Conservation (phyloP, 768 basidiomycete genomes). For the Collybia sordida region DNA sequence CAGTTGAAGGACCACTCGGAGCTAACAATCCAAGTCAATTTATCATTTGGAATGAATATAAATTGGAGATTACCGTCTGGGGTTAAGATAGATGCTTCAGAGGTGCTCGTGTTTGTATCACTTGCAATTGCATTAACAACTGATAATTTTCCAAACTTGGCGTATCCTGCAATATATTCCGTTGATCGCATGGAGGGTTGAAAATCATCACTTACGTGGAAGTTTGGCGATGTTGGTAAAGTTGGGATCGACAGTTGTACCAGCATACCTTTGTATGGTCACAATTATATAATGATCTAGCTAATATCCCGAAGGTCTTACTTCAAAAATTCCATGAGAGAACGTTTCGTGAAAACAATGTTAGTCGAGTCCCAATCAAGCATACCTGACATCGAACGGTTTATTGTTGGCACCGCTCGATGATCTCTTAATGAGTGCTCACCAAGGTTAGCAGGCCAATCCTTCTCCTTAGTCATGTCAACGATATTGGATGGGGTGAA, state of each 20-base stretch:
- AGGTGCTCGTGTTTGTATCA: conserved; percentile 9
- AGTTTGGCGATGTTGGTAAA: conserved; percentile 73
- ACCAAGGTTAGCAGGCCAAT: conserved; percentile 74
- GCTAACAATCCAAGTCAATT: conserved; percentile 9
- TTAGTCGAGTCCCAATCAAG: conserved; percentile 78
- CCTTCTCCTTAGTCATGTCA: conserved; percentile 66
- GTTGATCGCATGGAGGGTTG: too few relatives aligned
- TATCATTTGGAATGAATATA: not conserved
- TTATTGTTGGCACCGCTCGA: not conserved
- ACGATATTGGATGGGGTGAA: conserved; percentile 56
- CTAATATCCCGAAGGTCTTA: conserved; percentile 27
- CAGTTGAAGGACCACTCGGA: conserved; percentile 19
- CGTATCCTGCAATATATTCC: conserved; percentile 52
- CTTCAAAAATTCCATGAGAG: conserved; percentile 78
- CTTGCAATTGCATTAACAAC: conserved; percentile 7
- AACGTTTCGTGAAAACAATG: conserved; percentile 79
- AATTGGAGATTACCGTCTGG: conserved; percentile 2
- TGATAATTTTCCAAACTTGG: conserved; percentile 63
- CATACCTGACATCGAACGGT: conserved; percentile 52
- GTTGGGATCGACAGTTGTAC: conserved; percentile 75
- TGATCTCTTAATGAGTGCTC: conserved; percentile 17
- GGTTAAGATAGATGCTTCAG: conserved; percentile 3
- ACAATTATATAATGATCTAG: not conserved
- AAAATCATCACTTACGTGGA: conserved; percentile 49
- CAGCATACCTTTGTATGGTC: conserved; percentile 54